Conservation (phyloP, 371 early-diverging fungal species). For the Nematocida minor region DNA sequence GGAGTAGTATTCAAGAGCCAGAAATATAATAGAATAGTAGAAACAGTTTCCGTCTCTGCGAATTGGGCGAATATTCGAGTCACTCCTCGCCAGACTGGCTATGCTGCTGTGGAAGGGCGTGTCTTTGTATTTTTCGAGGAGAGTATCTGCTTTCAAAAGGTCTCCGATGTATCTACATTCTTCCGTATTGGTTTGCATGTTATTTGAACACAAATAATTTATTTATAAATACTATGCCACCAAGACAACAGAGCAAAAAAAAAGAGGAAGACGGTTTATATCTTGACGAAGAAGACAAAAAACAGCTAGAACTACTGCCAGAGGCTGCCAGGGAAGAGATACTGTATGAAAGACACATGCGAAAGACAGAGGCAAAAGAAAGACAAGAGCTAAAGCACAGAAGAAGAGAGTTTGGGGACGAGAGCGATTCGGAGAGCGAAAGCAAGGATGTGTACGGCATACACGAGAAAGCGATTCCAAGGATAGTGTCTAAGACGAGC, state of each 20-base stretch:
- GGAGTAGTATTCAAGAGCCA: conserved; percentile 20
- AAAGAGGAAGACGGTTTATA: conserved; percentile 46
- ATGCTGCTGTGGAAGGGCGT: conserved; percentile 25
- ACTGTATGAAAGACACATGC: conserved; percentile 56
- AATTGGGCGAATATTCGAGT: conserved; percentile 17
- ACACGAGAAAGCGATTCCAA: neutral
- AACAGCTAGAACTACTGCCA: conserved; percentile 42
- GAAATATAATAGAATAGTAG: conserved; percentile 35
- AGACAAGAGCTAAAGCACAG: conserved; percentile 53
- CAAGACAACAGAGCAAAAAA: neutral
- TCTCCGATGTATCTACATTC: conserved; percentile 11
- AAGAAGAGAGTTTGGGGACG: neutral
- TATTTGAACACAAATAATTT: conserved; percentile 44
- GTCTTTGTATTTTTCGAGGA: conserved; percentile 33
- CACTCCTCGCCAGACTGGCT: neutral
- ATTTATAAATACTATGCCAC: conserved; percentile 47
- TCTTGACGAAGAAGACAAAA: conserved; percentile 46
- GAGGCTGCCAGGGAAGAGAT: conserved; percentile 58
- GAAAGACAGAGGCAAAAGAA: conserved; percentile 45
- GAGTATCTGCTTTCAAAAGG: neutral
- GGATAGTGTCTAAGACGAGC: neutral
- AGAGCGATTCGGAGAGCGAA: neutral
- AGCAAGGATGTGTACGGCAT: neutral
- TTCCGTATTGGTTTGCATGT: neutral
- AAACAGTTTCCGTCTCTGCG: conserved; percentile 48